Evolutionary conservation across 2,329 filamentous ascomycete species (phyloP).

Genomic region (Pezicula neosporulosa): DNA sequence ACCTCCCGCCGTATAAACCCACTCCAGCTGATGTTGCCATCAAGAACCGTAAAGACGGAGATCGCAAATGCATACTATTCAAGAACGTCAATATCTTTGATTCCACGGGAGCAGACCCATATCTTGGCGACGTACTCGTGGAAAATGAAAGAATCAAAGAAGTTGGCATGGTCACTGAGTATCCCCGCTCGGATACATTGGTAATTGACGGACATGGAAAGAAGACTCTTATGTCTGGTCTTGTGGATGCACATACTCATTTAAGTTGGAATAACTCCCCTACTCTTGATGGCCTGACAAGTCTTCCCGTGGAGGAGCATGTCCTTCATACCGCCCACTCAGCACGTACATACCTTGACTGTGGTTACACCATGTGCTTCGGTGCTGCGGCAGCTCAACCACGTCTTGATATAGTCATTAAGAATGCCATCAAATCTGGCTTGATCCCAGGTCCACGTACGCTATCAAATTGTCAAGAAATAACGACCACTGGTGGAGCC

Average conservation of each 20-base stretch:
- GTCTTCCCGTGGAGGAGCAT: conserved; percentile 41
- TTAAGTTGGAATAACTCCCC: conserved; percentile 40
- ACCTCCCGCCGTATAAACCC: not conserved
- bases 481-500: conserved; percentile 38
- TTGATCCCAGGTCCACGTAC: conserved; percentile 42
- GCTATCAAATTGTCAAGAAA: conserved; percentile 43
- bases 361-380: conserved; percentile 40
- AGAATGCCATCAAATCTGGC: conserved; percentile 42
- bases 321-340: conserved; percentile 36
- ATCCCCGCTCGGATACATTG: too few relatives aligned
- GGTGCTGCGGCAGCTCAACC: too few relatives aligned
- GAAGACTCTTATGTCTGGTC: conserved; percentile 42
- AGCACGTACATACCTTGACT: conserved; percentile 41
- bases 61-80: conserved; percentile 12
- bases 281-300: conserved; percentile 35
- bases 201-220: not conserved
- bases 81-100: conserved; percentile 29
- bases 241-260: conserved; percentile 44
- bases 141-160: conserved; percentile 22
- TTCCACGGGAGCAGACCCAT: conserved; percentile 26
- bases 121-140: conserved; percentile 28
- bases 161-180: conserved; percentile 15
- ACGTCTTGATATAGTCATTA: conserved; percentile 18
- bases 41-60: not conserved
- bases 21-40: not conserved